Base-by-base conservation (phyloP, 2,329 filamentous ascomycete species). In the Colletotrichum sp. region DNA sequence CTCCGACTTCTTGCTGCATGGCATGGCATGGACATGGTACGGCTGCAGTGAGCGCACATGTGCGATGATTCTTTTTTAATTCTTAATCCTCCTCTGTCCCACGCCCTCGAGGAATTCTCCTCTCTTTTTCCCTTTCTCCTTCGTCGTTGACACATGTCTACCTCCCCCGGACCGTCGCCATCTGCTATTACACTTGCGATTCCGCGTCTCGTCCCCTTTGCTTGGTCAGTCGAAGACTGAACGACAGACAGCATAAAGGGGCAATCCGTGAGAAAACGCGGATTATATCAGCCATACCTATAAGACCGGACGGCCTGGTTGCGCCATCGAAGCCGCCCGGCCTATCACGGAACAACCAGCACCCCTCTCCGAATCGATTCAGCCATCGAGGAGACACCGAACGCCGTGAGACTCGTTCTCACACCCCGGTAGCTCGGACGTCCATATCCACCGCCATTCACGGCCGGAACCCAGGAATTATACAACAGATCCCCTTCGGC, bases 31-130 rank as follows among this genome's bases (percentile, higher is more conserved):
- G 68, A 56, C 68, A 72, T 75, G 72, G 32, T 64, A 75, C 32
- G 16, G 64, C 64, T 75, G 73, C 70, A 73, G 70, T 62, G 61
- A 71, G 68, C 73, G 73, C 70, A 73, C 73, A 75, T 75, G 73
- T 73, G 56, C 56, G 61, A 75, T 75, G 71, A 43, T 65, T 70
- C 43, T 73, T 68, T 76, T 70, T 70, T 60, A 48, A 48, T 73
- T 75, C 64, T 62, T 71, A 76, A 73, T 67, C 66, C 32, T 70
- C 58, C 67, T 48, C 26, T 66, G 65, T 77, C 75, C 75, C 71
- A 71, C 66, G 56, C 55, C 55, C n/a, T 62, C 26, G 26, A 65
- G 18, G 18, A 69, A 34, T 64, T 36, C 30, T n/a, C 55, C 6
- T 43, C 65, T 43, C 34, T 56, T 52, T 43, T 58, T 66, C 52